These are phyloP conservation scores for Verbena officinalis DNA, from an alignment of 257 asterid species.

Conservation along the genomic window DNA sequence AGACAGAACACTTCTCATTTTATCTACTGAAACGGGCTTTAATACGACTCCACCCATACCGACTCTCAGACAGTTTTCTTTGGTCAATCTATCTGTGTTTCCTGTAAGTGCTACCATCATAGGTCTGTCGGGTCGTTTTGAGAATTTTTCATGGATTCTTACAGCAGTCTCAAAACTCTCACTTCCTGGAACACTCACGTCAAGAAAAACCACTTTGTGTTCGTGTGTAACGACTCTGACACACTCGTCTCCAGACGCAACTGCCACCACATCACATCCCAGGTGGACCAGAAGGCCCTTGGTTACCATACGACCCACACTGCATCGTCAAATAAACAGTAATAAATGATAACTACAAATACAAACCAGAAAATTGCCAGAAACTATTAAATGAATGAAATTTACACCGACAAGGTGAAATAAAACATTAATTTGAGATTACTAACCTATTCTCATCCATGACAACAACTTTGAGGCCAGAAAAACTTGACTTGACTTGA, in stretches of 20 bases:
- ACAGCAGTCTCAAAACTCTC: conserved; percentile 68
- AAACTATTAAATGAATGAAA: conserved; percentile 4
- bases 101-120: conserved; percentile 73
- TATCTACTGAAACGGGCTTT: conserved; percentile 87
- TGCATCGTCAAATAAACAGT: conserved; percentile 31
- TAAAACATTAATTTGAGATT: conserved; percentile 1
- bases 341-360: neutral
- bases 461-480: conserved; percentile 80
- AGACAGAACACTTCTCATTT: conserved; percentile 79
- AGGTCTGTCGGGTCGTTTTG: conserved; percentile 64
- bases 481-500: conserved; percentile 52
- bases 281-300: conserved; percentile 84
- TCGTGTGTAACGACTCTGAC: conserved; percentile 57
- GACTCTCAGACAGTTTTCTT: conserved; percentile 75
- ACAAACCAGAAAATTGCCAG: neutral
- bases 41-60: conserved; percentile 83
- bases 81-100: conserved; percentile 60
- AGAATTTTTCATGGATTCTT: conserved; percentile 67
- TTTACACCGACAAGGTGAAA: neutral
- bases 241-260: conserved; percentile 80
- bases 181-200: conserved; percentile 57
- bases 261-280: conserved; percentile 83
- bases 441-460: conserved; percentile 90
- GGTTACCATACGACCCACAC: conserved; percentile 89
- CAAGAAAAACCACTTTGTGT: conserved; percentile 78